A percentile compares a stretch with the other conserved stretches of the same genome.
phyloP scores from a whole-genome alignment of 148 eudicot species.

The Pouteria glomerata region DNA sequence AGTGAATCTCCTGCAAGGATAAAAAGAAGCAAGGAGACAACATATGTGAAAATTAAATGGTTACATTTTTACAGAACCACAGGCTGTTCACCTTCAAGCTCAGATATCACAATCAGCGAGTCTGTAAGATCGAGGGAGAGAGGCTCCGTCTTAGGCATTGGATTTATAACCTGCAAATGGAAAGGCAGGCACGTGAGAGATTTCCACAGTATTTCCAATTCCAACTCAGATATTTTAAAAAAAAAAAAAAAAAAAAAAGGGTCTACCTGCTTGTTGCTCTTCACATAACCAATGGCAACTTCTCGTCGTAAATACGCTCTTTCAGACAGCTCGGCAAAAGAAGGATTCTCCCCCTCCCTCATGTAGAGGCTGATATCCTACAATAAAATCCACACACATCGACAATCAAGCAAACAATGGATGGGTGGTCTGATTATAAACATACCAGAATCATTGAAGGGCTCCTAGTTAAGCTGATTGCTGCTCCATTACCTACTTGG shows the following conservation, averaged over 20 bases:
- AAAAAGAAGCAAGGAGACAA: background rate
- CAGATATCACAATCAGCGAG: slow-evolving; percentile 85
- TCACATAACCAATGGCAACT: slow-evolving; percentile 89
- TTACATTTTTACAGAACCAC: slow-evolving; percentile 18
- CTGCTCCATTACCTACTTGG: background rate
- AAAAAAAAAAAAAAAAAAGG: background rate
- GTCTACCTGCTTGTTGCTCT: slow-evolving; percentile 63
- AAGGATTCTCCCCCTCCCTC: slow-evolving; percentile 73
- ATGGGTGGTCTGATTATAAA: background rate
- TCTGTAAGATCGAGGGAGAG: slow-evolving; percentile 56
- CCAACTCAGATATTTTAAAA: background rate
- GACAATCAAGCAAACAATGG: background rate
- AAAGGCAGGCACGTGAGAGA: background rate
- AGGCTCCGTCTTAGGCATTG: slow-evolving; percentile 71
- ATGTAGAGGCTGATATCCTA: slow-evolving; percentile 79
- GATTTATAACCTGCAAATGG: slow-evolving; percentile 75
- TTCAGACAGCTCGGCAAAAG: slow-evolving; percentile 77
- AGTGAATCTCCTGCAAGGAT: background rate
- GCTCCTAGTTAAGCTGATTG: background rate
- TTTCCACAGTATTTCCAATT: background rate
- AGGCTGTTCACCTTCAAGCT: slow-evolving; percentile 89
- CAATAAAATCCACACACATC: slow-evolving; percentile 2
- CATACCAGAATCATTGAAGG: background rate
- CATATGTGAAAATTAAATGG: background rate
- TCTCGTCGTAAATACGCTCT: slow-evolving; percentile 76